Conservation (phyloP, 805 yeast genomes). For the Ascoidea tarda region DNA sequence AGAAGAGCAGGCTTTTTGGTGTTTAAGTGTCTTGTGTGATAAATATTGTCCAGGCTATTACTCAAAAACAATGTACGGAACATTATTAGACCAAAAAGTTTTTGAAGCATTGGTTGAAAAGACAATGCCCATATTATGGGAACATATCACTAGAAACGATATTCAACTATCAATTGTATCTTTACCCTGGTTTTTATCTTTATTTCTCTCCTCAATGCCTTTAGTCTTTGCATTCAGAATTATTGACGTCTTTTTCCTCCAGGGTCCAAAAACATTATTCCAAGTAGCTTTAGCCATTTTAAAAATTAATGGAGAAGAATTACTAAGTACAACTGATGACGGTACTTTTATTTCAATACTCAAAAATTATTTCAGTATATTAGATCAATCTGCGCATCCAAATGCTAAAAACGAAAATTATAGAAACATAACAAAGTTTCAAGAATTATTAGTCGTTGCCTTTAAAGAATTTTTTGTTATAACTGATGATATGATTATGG, state of each 20-base stretch:
- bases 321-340: conserved; percentile 74
- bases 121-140: conserved; percentile 81
- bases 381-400: conserved; percentile 73
- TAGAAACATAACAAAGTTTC: conserved; percentile 68
- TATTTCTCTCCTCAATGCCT: conserved; percentile 89
- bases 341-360: conserved; percentile 80
- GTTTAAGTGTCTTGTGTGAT: conserved; percentile 68
- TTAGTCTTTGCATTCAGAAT: conserved; percentile 84
- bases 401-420: conserved; percentile 48
- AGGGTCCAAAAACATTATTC: conserved; percentile 80
- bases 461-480: conserved; percentile 80
- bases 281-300: conserved; percentile 91
- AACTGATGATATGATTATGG: conserved; percentile 58
- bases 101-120: conserved; percentile 82
- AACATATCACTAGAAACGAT: conserved; percentile 63
- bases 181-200: conserved; percentile 89
- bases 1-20: conserved; percentile 97
- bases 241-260: conserved; percentile 76
- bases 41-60: conserved; percentile 88
- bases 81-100: conserved; percentile 83
- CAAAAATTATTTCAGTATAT: conserved; percentile 63
- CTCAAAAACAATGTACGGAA: conserved; percentile 96
- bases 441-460: conserved; percentile 80
- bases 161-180: conserved; percentile 90
- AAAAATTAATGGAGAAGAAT: conserved; percentile 73